Base-by-base conservation (phyloP, 257 asterid genomes). In the Fraxinus quadrangulata region DNA sequence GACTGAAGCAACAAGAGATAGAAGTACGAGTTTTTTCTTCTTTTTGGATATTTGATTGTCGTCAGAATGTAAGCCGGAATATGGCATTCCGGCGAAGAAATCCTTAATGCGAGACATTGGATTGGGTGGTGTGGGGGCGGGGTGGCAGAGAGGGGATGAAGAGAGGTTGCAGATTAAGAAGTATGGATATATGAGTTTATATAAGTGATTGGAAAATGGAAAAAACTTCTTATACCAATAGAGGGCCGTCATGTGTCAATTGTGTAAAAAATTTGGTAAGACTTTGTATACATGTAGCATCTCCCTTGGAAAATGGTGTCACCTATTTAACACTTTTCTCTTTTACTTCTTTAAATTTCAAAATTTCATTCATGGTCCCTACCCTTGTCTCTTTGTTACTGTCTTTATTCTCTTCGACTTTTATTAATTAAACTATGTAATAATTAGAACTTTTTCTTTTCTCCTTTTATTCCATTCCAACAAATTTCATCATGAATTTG, bases 51-150 rank as follows among this genome's bases (percentile, higher is more conserved):
- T 21, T 59, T n/a, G 30, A 0, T 70, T 61, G 3, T 84, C 51
- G 17, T 3, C 5, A 3, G 16, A 42, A 42, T 42, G 51, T 42
- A 11, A 66, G 84, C 87, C 81, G 86, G 86, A 83, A 40, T 23
- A 16, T 16, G 71, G 13, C 9, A 74, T 78, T 71, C 81, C 84
- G 86, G 87, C 79, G 23, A 80, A 33, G 67, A 74, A 67, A n/a
- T 83, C 39, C 47, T 75, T 61, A 16, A 71, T n/a, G 66, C 77
- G 67, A 75, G 86, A 63, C 89, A 87, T 89, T 21, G 84, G 75
- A 8, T 73, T 45, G 28, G 63, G 47, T 10, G 42, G 14, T 40
- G 14, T 40, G 49, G 11, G 40, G 47, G 14, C 10, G 42, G 5
- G 9, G 23, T 8, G 21, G 12, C 54, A n/a, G 70, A 31, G 30